Percentiles rank a stretch among this genome's conserved stretches.
These are phyloP conservation scores for Boletus rubropictus DNA, from an alignment of 768 basidiomycete species.

Conservation along the genomic window DNA sequence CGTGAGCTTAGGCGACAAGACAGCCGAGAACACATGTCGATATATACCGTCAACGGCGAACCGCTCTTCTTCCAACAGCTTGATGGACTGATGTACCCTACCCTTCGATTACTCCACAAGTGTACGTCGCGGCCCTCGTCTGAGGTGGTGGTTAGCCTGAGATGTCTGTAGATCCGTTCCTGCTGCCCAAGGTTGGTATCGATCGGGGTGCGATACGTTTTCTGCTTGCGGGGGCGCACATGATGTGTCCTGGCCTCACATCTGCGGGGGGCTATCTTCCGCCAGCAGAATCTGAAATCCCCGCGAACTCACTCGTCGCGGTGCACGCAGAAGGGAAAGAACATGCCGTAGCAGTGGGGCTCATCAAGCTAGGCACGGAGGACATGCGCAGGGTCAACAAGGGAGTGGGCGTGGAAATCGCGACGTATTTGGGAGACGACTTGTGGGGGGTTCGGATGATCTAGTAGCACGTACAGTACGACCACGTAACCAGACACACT, in stretches of 20 bases:
- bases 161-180: conserved; percentile 68
- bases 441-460: conserved; percentile 68
- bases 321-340: conserved; percentile 96
- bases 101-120: conserved; percentile 83
- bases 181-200: conserved; percentile 82
- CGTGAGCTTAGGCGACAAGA: conserved; percentile 22
- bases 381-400: conserved; percentile 90
- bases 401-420: conserved; percentile 81
- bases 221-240: conserved; percentile 85
- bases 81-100: conserved; percentile 89
- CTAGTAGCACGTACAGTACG: conserved; percentile 23
- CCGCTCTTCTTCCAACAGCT: conserved; percentile 96
- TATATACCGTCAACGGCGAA: conserved; percentile 82
- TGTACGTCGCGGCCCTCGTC: conserved; percentile 47
- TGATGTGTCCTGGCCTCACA: conserved; percentile 97
- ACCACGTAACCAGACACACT: no score
- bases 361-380: conserved; percentile 77
- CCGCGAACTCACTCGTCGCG: conserved; percentile 75
- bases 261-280: conserved; percentile 88
- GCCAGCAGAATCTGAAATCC: conserved; percentile 58
- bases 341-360: conserved; percentile 80
- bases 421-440: conserved; percentile 85
- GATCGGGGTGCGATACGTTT: conserved; percentile 99
- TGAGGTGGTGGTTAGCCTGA: conserved; percentile 1
- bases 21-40: conserved; percentile 93